Evolutionary conservation across 441 rosid genomes (phyloP), one percentile per base, ranked within the genome.

Genomic region (Macaranga tanarius): DNA sequence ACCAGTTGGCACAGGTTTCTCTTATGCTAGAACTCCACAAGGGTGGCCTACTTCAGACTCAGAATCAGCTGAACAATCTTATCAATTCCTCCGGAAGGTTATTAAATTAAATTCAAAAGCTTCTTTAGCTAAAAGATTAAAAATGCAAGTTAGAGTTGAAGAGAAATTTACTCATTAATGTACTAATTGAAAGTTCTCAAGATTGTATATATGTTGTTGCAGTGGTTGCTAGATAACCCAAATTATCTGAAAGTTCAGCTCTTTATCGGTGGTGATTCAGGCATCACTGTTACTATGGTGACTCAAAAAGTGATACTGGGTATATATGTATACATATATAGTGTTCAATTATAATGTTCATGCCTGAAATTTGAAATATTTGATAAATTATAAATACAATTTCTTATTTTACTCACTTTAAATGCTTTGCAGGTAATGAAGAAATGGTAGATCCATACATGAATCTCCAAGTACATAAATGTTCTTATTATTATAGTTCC

Each of bases 1-100:
- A 48, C 85, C 85, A 1, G 79, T 72, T 17, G 81, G 85, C 15
- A 69, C 83, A 10, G 79, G 86, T 63, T 82, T 85, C 60, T 82
- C 88, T 5, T 85, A 85, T 60, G 72, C 86, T 52, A 78, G 64
- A 20, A 82, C 78, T 15, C 28, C 13, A 4, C 65, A 61, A 3
- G 82, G 69, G 15, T 83, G 57, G 51, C 5, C 31, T 22, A 48
- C 65, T 48, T 57, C 78, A 3, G 86, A 80, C 66, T 57, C 79
- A 2, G 2, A 51, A 54, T 17, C 78, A 7, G 71, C 78, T 28
- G 50, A 28, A 26, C 79, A 78, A 22, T 20, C 65, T 10, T 77
- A 73, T 22, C 40, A 64, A 22, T 83, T 80, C 70, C 50, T 83
- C 13, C 73, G 48, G 11, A 71, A 73, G 54, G 86, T 83, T 7